Evolutionary conservation across 352 stramenopile genomes (phyloP).

Genomic region (Pythium folliculosum): DNA sequence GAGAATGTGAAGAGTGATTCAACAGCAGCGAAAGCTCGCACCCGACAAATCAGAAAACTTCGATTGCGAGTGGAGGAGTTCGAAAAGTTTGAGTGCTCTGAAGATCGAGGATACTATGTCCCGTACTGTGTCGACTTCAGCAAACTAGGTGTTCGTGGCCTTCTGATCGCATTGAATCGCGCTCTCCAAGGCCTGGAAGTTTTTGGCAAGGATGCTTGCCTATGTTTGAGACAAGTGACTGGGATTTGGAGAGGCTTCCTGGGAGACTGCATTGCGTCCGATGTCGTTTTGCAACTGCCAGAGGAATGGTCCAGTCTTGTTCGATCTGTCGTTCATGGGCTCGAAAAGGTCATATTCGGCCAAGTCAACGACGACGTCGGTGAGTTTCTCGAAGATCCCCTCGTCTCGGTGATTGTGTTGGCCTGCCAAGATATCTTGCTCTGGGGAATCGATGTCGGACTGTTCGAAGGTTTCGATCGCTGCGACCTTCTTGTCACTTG

Average conservation of each 20-base stretch:
- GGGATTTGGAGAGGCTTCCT: slow-evolving; percentile 21
- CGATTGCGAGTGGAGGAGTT: slow-evolving; percentile 39
- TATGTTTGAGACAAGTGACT: not conserved
- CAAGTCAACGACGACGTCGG: not conserved
- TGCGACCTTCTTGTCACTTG: slow-evolving; percentile 17
- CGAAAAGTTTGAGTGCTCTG: slow-evolving; percentile 7
- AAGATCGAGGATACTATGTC: slow-evolving; percentile 47
- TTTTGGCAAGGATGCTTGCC: not conserved
- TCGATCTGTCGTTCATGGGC: not conserved
- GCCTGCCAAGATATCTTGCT: slow-evolving; percentile 22
- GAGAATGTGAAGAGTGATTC: slow-evolving; percentile 12
- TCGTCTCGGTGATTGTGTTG: not conserved
- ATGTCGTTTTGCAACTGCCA: slow-evolving; percentile 9
- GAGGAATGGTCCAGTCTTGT: slow-evolving; percentile 4
- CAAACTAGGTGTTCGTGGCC: slow-evolving; percentile 37
- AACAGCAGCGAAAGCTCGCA: slow-evolving; percentile 39
- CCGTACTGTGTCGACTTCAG: slow-evolving; percentile 69
- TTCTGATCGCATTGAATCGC: slow-evolving; percentile 17
- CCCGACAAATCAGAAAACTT: slow-evolving; percentile 65
- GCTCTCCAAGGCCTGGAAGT: not conserved
- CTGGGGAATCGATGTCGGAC: slow-evolving; percentile 23
- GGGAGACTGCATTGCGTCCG: slow-evolving; percentile 21
- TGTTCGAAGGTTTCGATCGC: slow-evolving; percentile 17
- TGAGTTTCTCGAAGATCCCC: not conserved
- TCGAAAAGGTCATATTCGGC: slow-evolving; percentile 16